Evolutionary conservation across 2,329 filamentous ascomycete genomes (phyloP), one percentile per base, ranked within the genome.

Genomic region (Aplosporella prunicola): DNA sequence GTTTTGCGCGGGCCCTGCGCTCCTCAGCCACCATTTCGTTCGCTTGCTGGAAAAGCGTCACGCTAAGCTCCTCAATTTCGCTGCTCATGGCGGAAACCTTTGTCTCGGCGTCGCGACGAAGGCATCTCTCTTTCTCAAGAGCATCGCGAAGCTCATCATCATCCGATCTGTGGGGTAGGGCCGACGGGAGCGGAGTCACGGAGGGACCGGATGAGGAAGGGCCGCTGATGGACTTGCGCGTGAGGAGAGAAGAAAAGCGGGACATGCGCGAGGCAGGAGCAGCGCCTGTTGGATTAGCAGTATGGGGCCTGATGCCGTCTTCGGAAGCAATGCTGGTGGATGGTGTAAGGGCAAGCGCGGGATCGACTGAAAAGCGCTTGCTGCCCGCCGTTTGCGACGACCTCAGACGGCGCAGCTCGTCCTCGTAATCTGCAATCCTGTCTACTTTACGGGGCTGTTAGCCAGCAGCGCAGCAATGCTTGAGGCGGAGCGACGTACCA

Each of bases 1-100:
- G 67, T 51, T 71, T 74, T 5, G 80, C 81, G 41, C 82, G 66
- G 22, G 80, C 80, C 40, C 76, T 71, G 28, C 84, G 67, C 66
- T 91, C 84, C 13, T 72, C 68, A 2, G 84, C 82, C 14, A 91
- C 84, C 84, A 91, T 91, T 61, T 87, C 78, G 56, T 91, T 91
- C 35, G 84, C 84, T 63, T 88, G 79, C 62, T 83, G 78, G 56
- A 91, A 91, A 37, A 91, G 63, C 34, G 72, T 73, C 14, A 74
- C 80, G 51, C 74, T 83, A 45, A 91, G 65, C 61, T 91, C 84
- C 60, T 89, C 84, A 14, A 89, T 72, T 63, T 91, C 84, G 9
- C 66, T 69, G 51, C 74, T 78, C 34, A 82, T 80, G 33, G 76
- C 72, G 45, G 69, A 69, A 14, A 85, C 64, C 44, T 74, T 72